These are phyloP conservation scores for Amanita exitialis DNA, from an alignment of 768 basidiomycete genomes.

Conservation along the genomic window DNA sequence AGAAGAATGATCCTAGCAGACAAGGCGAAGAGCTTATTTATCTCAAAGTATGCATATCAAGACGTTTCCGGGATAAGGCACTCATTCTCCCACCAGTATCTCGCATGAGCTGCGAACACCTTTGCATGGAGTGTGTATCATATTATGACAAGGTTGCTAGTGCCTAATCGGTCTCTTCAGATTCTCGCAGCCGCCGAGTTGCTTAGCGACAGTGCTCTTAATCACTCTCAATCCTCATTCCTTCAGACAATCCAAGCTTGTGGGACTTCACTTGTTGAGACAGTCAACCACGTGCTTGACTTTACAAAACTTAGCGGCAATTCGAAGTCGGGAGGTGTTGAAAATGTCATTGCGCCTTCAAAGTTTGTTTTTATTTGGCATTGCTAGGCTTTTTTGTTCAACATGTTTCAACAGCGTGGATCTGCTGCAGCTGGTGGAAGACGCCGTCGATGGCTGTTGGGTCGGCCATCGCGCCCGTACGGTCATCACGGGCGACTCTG, in stretches of 20 bases:
- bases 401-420: constrained; percentile 38
- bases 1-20: constrained; percentile 90
- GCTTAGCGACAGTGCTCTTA: constrained; percentile 75
- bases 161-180: constrained; percentile 22
- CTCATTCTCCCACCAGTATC: constrained; percentile 38
- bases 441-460: constrained; percentile 91
- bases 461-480: constrained; percentile 83
- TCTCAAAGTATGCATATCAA: constrained; percentile 61
- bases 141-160: not conserved
- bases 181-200: constrained; percentile 90
- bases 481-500: constrained; percentile 54
- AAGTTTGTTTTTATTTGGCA: constrained; percentile 31
- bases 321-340: constrained; percentile 65
- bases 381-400: constrained; percentile 3
- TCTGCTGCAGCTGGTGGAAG: constrained; percentile 74
- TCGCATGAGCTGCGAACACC: constrained; percentile 90
- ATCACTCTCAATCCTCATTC: constrained; percentile 76
- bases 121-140: constrained; percentile 64
- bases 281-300: constrained; percentile 93
- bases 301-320: constrained; percentile 92
- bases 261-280: constrained; percentile 92
- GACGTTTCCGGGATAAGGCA: not conserved
- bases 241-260: constrained; percentile 91
- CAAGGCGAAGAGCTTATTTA: constrained; percentile 87
- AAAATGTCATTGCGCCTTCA: constrained; percentile 62